A percentile compares a stretch with the other conserved stretches of the same genome.
These are phyloP conservation scores for Cordyceps militaris DNA, from an alignment of 2,329 filamentous ascomycete genomes.

Conservation along the genomic window DNA sequence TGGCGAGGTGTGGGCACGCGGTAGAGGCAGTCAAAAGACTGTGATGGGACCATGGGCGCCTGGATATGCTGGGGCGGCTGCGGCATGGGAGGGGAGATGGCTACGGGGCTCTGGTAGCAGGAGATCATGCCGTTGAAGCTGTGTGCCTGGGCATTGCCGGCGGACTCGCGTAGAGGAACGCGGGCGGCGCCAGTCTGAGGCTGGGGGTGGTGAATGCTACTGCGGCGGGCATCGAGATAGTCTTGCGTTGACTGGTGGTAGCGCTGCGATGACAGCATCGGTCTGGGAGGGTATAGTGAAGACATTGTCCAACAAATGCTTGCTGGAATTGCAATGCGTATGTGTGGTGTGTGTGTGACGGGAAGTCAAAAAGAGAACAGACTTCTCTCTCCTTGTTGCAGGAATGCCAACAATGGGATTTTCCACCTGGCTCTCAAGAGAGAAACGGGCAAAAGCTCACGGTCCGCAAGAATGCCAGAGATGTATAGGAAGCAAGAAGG, in stretches of 20 bases:
- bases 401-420: slow-evolving; percentile 13
- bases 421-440: background rate
- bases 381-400: background rate
- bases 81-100: slow-evolving; percentile 36
- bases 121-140: slow-evolving; percentile 35
- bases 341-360: slow-evolving; percentile 11
- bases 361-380: background rate
- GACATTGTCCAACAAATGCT: slow-evolving; percentile 23
- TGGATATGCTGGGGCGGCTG: slow-evolving; percentile 31
- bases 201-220: slow-evolving; percentile 23
- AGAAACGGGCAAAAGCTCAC: slow-evolving; percentile 8
- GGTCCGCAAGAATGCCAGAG: slow-evolving; percentile 4
- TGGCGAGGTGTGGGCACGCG: slow-evolving; percentile 31
- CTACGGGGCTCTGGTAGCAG: slow-evolving; percentile 37
- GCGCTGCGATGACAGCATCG: slow-evolving; percentile 44
- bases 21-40: slow-evolving; percentile 37
- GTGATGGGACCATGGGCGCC: slow-evolving; percentile 44
- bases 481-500: background rate
- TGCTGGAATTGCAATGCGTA: slow-evolving; percentile 15
- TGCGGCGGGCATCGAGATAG: slow-evolving; percentile 40
- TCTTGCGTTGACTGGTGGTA: slow-evolving; percentile 42
- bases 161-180: slow-evolving; percentile 45
- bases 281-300: slow-evolving; percentile 35
- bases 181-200: slow-evolving; percentile 22
- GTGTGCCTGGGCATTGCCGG: slow-evolving; percentile 43